These are phyloP conservation scores for Trichoderma lentiforme DNA, from an alignment of 2,329 filamentous ascomycete genomes.

Conservation along the genomic window DNA sequence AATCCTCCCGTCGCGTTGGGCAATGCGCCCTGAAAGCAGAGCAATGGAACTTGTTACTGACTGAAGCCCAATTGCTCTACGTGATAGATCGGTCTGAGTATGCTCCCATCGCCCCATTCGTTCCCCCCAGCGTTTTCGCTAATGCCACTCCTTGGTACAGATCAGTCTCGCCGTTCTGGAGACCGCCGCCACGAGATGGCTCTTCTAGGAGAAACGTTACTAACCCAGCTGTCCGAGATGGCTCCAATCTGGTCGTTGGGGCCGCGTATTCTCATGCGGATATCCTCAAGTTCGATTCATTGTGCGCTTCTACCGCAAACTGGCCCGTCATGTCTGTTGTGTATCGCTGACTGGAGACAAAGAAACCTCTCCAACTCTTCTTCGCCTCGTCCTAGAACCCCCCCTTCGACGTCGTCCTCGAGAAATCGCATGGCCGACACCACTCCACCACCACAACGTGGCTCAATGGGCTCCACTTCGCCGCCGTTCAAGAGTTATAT, in stretches of 20 bases:
- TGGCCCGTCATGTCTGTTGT: background rate
- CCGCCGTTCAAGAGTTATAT: slow-evolving; percentile 72
- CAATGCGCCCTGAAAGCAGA: background rate
- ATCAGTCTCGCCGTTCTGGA: slow-evolving; percentile 87
- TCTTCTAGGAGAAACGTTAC: slow-evolving; percentile 48
- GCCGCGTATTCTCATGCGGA: slow-evolving; percentile 96
- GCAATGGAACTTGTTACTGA: slow-evolving; percentile 26
- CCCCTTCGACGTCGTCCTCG: slow-evolving; percentile 58
- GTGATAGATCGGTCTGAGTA: slow-evolving; percentile 61
- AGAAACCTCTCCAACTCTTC: slow-evolving; percentile 60
- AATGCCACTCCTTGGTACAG: slow-evolving; percentile 45
- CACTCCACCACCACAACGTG: slow-evolving; percentile 55
- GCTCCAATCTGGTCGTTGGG: slow-evolving; percentile 73
- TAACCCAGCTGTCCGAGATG: slow-evolving; percentile 47
- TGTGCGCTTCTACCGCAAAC: slow-evolving; percentile 51
- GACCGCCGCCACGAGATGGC: slow-evolving; percentile 50
- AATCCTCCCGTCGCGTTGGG: background rate
- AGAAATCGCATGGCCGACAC: slow-evolving; percentile 51
- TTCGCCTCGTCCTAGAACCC: slow-evolving; percentile 70
- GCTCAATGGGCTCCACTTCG: slow-evolving; percentile 50
- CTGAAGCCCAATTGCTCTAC: slow-evolving; percentile 23
- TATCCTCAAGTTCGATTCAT: slow-evolving; percentile 79
- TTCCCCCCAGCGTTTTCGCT: slow-evolving; percentile 21
- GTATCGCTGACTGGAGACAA: slow-evolving; percentile 8
- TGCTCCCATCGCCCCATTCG: slow-evolving; percentile 31